Conservation (phyloP, 306 rosid species). For the Vigna trinervia region DNA sequence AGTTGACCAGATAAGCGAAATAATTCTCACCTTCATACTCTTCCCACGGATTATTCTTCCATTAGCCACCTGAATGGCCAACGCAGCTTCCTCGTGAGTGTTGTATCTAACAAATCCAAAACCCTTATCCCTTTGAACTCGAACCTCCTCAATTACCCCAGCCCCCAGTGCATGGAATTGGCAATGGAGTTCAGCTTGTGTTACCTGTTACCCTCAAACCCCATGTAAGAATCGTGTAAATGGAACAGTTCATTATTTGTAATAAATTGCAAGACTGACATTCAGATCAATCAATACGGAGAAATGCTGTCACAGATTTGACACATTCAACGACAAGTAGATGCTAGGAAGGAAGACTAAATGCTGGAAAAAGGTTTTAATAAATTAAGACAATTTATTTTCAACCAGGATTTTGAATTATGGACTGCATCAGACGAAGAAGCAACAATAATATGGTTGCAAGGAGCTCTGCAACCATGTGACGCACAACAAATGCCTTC, state of each 20-base stretch:
- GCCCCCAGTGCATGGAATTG: constrained; percentile 66
- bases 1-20: constrained; percentile 35
- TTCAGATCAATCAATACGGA: constrained; percentile 11
- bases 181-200: constrained; percentile 67
- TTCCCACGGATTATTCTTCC: constrained; percentile 65
- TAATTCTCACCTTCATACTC: constrained; percentile 59
- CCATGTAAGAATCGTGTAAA: constrained; percentile 29
- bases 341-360: constrained; percentile 23
- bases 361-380: not conserved
- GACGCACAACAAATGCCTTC: not conserved
- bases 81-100: constrained; percentile 65
- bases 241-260: constrained; percentile 31
- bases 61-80: constrained; percentile 71
- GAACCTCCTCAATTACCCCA: constrained; percentile 70
- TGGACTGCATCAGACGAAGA: not conserved
- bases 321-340: constrained; percentile 28
- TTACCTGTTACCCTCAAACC: constrained; percentile 52
- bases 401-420: constrained; percentile 8
- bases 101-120: constrained; percentile 73
- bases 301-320: constrained; percentile 2
- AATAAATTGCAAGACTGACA: constrained; percentile 19
- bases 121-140: constrained; percentile 71
- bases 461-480: constrained; percentile 8
- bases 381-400: not conserved
- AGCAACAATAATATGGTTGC: not conserved